Conservation (phyloP, 768 basidiomycete genomes). For the Mycena indigotica region DNA sequence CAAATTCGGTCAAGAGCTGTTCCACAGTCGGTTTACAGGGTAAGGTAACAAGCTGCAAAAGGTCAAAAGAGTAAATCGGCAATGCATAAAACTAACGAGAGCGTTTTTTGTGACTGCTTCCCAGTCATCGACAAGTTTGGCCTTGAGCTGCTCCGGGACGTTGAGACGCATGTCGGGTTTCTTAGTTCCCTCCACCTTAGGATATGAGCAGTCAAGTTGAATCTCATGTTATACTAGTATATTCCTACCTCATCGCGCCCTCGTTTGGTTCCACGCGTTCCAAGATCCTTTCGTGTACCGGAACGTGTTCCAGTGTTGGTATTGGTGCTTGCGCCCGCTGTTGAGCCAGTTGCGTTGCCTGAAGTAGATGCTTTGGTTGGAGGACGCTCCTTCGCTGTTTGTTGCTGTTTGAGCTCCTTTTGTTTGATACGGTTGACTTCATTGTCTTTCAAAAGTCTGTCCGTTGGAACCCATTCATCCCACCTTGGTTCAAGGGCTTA, state of each 20-base stretch:
- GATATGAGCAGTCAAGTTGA: not conserved
- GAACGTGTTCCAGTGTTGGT: constrained; percentile 27
- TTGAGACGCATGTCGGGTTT: constrained; percentile 88
- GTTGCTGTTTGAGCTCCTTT: constrained; percentile 24
- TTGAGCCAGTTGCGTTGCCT: constrained; percentile 14
- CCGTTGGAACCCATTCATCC: constrained; percentile 94
- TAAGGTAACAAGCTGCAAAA: constrained; percentile 77
- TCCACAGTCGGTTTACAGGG: constrained; percentile 80
- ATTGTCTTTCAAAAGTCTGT: constrained; percentile 81
- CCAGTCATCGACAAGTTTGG: constrained; percentile 94
- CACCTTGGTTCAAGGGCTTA: constrained; percentile 59
- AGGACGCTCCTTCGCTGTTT: not conserved
- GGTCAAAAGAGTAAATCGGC: not conserved
- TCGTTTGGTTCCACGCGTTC: constrained; percentile 66
- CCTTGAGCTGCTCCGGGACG: constrained; percentile 89
- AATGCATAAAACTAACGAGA: constrained; percentile 54
- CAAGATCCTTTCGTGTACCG: constrained; percentile 54
- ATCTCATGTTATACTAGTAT: not conserved
- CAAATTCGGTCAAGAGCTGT: constrained; percentile 77
- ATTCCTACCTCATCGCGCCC: constrained; percentile 70
- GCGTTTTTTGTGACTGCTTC: constrained; percentile 94
- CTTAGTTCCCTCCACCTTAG: constrained; percentile 60
- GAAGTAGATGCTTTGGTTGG: constrained; percentile 27
- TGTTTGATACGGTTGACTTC: constrained; percentile 80
- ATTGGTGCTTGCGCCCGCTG: constrained; percentile 27